Evolutionary conservation across 2,329 filamentous ascomycete species (phyloP), one percentile per base, ranked within the genome.

Genomic region (Trichoderma sp.): DNA sequence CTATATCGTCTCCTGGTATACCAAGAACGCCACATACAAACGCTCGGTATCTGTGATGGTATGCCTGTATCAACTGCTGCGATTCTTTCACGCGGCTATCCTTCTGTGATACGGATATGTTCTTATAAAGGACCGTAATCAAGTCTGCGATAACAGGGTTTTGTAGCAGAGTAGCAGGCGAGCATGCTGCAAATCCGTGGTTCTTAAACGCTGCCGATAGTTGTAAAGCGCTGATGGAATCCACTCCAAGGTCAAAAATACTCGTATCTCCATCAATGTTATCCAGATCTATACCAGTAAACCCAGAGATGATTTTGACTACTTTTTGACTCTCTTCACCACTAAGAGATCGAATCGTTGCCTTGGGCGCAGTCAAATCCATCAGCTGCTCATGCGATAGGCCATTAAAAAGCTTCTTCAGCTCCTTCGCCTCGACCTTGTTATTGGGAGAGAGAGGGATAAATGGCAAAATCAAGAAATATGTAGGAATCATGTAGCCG

Each of bases 381-480:
- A 92, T 88, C 24, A 96, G 80, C 10, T 89, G 82, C 40, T 88
- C 87, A 0, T 86, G 80, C 0, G 86, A 84, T 3, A 95, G 76
- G 0, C 82, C 80, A 11, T 86, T 79, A 75, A 95, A 97, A 1
- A 96, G 79, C 0, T 80, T 79, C 69, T 87, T 90, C 3, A 97
- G 80, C 43, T 84, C 83, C 75, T 91, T 95, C 7, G 85, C 84
- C 74, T 97, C 94, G 0, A 91, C 91, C 77, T 97, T 97, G 79
- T 97, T 97, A 78, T 97, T 97, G 7, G 92, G 83, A 1, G 93
- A 96, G 0, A 97, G 83, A 0, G 94, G 94, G 66, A 97, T 89
- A 8, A 82, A 84, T 0, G 89, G 85, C 8, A 97, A 80, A 4
- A 86, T 87, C 29, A 97, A 82, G 70, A 96, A 89, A 75, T 96